Conservation (phyloP, 2,329 filamentous ascomycete species). For the Macrophomina tecta region DNA sequence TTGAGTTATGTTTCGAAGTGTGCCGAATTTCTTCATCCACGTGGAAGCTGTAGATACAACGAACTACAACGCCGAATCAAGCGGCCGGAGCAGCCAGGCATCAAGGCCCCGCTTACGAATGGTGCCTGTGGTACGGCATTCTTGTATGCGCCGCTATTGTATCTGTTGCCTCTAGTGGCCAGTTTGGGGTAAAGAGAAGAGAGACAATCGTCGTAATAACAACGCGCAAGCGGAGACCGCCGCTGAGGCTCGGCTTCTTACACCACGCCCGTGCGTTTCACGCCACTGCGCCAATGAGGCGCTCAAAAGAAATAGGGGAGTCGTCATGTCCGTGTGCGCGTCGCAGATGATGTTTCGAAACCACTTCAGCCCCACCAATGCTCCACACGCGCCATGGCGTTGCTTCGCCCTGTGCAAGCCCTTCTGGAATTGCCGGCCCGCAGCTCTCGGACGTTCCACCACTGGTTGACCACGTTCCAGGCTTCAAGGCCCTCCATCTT, state of each 20-base stretch:
- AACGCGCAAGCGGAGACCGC: not conserved
- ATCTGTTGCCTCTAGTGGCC: not conserved
- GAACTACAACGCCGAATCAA: no score
- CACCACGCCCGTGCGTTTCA: not conserved
- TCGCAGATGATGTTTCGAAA: constrained; percentile 11
- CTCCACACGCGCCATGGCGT: not conserved
- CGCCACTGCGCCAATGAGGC: not conserved
- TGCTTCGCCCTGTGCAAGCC: not conserved
- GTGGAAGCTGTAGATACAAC: no score
- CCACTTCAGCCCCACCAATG: constrained; percentile 3
- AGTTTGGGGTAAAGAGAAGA: not conserved
- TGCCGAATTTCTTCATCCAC: no score
- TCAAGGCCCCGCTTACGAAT: no score
- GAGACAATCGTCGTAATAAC: not conserved
- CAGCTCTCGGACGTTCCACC: not conserved
- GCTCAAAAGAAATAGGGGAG: not conserved
- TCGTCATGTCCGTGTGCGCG: not conserved
- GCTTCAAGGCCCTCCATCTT: constrained; percentile 1
- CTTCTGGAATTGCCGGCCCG: not conserved
- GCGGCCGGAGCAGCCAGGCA: no score
- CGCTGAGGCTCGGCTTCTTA: not conserved
- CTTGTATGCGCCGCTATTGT: no score
- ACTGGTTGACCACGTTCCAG: not conserved
- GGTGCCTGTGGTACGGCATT: no score
- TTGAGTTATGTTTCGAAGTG: no score